Base-by-base conservation (phyloP, 768 basidiomycete genomes). In the Coprinopsis marcescibilis region DNA sequence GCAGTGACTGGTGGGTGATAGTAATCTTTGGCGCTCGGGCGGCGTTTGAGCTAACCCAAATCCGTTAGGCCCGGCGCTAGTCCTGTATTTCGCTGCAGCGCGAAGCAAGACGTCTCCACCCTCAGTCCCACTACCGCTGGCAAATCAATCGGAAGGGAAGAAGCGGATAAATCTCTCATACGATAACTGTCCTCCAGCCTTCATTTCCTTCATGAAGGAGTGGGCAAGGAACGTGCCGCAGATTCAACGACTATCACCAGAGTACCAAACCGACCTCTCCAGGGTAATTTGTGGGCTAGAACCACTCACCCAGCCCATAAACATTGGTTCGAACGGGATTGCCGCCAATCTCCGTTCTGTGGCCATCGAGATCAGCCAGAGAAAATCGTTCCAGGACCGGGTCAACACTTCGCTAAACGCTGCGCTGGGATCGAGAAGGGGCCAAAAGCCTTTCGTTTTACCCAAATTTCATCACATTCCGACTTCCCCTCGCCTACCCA, bases 311-410 rank as follows among this genome's bases (percentile, higher is more conserved):
- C 54, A 66, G 0, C 76, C 80, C 0, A 23, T 63, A 3, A 61
- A 73, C 20, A 61, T 66, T 1, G 56, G 64, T 0, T 57, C 89
- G 8, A 65, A 70, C 2, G 80, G 83, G 0, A 78, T 90, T 36
- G 78, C 90, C 1, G 85, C 86, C 0, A 87, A 91, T 60, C 63
- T 93, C 14, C 76, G 88, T 14, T 83, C 85, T 0, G 84, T 93
- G 0, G 85, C 88, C 0, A 89, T 93, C 39, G 90, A 92, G 57
- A 90, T 93, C 52, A 84, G 85, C 46, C 88, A 89, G 62, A 65
- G 90, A 3, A 68, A 89, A 15, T 82, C 85, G 0, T 93, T 93
- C 65, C 90, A 93, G 60, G 80, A 88, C 52, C 70, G 85, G 8
- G 91, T 85, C 55, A 80, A 78, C 0, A 55, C 63, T 1, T 89